Evolutionary conservation across 2,329 filamentous ascomycete genomes (phyloP).

Genomic region (Aspergillaceae sp.): DNA sequence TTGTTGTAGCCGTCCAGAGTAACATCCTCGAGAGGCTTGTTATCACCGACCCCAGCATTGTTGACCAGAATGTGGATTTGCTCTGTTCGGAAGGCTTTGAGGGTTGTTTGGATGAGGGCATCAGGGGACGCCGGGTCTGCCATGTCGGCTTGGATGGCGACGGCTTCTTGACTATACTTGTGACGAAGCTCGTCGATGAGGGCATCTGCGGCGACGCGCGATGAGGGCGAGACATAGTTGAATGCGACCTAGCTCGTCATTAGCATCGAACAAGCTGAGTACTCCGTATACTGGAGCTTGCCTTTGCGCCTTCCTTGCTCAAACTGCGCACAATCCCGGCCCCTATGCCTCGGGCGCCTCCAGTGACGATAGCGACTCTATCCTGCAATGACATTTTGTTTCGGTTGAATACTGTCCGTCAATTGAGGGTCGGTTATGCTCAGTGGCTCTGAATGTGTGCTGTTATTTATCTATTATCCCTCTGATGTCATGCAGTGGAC

Average conservation of each 20-base stretch:
- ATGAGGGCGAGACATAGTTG: slow-evolving; percentile 11
- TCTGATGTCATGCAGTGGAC: neutral
- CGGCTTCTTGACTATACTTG: slow-evolving; percentile 1
- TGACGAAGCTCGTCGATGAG: slow-evolving; percentile 4
- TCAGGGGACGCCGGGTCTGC: slow-evolving; percentile 4
- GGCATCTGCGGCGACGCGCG: slow-evolving; percentile 4
- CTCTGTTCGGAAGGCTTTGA: slow-evolving; percentile 5
- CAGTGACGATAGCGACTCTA: slow-evolving; percentile 13
- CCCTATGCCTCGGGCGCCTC: slow-evolving; percentile 12
- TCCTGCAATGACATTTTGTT: slow-evolving; percentile 9
- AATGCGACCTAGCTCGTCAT: slow-evolving; percentile 7
- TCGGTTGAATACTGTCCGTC: too few relatives aligned
- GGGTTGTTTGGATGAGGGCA: slow-evolving; percentile 4
- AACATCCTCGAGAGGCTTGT: slow-evolving; percentile 11
- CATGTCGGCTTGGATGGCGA: slow-evolving; percentile 11
- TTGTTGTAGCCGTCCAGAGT: slow-evolving; percentile 10
- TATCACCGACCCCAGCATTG: slow-evolving; percentile 17
- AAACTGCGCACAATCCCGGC: slow-evolving; percentile 9
- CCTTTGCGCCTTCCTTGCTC: slow-evolving; percentile 8
- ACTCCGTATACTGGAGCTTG: neutral
- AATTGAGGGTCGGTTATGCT: too few relatives aligned
- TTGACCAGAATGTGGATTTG: slow-evolving; percentile 16
- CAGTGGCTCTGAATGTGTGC: too few relatives aligned
- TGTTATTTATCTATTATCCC: too few relatives aligned
- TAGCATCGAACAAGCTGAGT: too few relatives aligned